Evolutionary conservation across 768 basidiomycete genomes (phyloP).

Genomic region (Daedalea quercina): DNA sequence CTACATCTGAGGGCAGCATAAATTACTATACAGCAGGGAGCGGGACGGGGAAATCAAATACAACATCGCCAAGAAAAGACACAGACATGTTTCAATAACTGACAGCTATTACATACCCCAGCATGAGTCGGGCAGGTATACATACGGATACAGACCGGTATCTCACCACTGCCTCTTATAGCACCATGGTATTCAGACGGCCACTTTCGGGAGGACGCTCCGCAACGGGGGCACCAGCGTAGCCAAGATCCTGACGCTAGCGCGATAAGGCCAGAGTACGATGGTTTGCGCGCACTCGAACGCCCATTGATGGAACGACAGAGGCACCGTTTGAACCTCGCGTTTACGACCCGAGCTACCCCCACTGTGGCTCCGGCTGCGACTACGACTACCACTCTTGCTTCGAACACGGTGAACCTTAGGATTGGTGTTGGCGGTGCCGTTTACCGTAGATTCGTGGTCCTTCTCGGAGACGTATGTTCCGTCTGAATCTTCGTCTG

Average conservation of each 20-base stretch:
- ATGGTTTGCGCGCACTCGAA: constrained; percentile 11
- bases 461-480: constrained; percentile 21
- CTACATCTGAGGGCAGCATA: not conserved
- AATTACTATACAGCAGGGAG: not conserved
- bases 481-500: constrained; percentile 19
- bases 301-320: constrained; percentile 7
- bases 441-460: not conserved
- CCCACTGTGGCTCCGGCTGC: constrained; percentile 12
- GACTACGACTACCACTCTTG: constrained; percentile 9
- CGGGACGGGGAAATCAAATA: no score
- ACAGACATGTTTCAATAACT: no score
- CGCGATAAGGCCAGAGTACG: constrained; percentile 18
- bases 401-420: not conserved
- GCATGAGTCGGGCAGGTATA: not conserved
- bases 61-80: no score
- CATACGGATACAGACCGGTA: not conserved
- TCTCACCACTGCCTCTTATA: not conserved
- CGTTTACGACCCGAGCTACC: not conserved
- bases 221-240: constrained; percentile 12
- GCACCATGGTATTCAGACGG: not conserved
- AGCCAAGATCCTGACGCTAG: constrained; percentile 12
- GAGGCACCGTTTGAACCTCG: not conserved
- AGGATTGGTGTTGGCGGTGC: not conserved
- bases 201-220: not conserved
- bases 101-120: no score